phyloP scores from a whole-genome alignment of 2,329 filamentous ascomycete genomes.

The Colletotrichum sp. region DNA sequence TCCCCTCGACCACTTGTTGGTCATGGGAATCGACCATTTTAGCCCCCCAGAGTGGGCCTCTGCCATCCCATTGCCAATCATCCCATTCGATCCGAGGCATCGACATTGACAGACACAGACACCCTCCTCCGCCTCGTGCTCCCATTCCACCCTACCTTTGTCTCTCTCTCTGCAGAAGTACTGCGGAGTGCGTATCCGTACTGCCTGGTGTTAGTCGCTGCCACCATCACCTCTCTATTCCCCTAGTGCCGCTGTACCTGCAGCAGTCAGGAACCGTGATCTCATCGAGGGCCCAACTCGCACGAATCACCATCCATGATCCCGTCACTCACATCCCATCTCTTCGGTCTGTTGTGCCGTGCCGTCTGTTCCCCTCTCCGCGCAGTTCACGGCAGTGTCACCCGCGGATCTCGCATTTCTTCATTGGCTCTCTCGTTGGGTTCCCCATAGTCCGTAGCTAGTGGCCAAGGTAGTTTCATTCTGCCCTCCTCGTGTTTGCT shows the following conservation, averaged over 20 bases:
- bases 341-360: background rate
- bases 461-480: background rate
- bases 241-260: background rate
- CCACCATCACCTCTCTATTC: background rate
- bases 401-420: background rate
- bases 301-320: background rate
- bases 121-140: background rate
- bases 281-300: background rate
- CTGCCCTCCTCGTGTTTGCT: background rate
- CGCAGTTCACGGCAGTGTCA: background rate
- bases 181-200: background rate
- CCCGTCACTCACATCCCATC: background rate
- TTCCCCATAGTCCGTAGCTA: background rate
- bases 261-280: slow-evolving; percentile 13
- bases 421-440: background rate
- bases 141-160: background rate
- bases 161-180: background rate
- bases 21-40: background rate
- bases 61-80: background rate
- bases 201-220: background rate
- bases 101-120: background rate
- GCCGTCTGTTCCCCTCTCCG: background rate
- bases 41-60: background rate
- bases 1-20: slow-evolving; percentile 6
- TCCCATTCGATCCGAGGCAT: slow-evolving; percentile 1